A percentile compares a stretch with the other conserved stretches of the same genome.
phyloP scores from a whole-genome alignment of 495 filamentous ascomycete genomes.

The Penicillium riverlandense region DNA sequence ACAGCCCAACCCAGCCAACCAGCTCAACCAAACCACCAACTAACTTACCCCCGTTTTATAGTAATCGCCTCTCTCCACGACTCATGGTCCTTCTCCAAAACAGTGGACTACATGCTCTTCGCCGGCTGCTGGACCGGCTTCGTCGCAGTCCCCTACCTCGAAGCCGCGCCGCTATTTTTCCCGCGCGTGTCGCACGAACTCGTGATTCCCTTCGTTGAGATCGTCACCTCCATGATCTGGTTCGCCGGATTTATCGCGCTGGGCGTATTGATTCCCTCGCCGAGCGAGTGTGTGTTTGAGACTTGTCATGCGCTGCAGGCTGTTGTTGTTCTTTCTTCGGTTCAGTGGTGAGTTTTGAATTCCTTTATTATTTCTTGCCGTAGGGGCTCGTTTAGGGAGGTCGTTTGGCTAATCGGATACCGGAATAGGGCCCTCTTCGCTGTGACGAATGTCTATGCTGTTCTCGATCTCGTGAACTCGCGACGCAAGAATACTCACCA shows the following conservation, averaged over 20 bases:
- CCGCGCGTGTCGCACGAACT: slow-evolving; percentile 51
- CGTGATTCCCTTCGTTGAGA: slow-evolving; percentile 57
- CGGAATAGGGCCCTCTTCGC: slow-evolving; percentile 32
- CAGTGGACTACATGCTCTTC: slow-evolving; percentile 69
- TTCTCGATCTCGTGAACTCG: slow-evolving; percentile 3
- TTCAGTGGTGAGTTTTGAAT: slow-evolving; percentile 45
- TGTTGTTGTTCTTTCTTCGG: slow-evolving; percentile 45
- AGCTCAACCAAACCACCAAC: neutral
- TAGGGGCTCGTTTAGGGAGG: neutral
- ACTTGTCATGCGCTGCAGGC: slow-evolving; percentile 45
- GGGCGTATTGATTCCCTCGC: slow-evolving; percentile 49
- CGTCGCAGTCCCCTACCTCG: slow-evolving; percentile 58
- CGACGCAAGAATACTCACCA: neutral
- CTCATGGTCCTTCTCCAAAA: slow-evolving; percentile 27
- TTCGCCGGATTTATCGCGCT: slow-evolving; percentile 75
- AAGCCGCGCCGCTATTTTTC: slow-evolving; percentile 53
- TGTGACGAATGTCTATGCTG: slow-evolving; percentile 30
- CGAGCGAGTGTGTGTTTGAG: slow-evolving; percentile 35
- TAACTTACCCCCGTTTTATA: neutral
- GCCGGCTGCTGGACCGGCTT: slow-evolving; percentile 62
- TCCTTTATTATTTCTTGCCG: too few relatives aligned
- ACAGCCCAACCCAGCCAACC: too few relatives aligned
- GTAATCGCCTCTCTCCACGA: slow-evolving; percentile 19
- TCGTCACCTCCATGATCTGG: slow-evolving; percentile 79
- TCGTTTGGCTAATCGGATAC: neutral